A percentile compares a stretch with the other conserved stretches of the same genome.
These are phyloP conservation scores for Candida mattraensis DNA, from an alignment of 805 yeast genomes.

Conservation along the genomic window DNA sequence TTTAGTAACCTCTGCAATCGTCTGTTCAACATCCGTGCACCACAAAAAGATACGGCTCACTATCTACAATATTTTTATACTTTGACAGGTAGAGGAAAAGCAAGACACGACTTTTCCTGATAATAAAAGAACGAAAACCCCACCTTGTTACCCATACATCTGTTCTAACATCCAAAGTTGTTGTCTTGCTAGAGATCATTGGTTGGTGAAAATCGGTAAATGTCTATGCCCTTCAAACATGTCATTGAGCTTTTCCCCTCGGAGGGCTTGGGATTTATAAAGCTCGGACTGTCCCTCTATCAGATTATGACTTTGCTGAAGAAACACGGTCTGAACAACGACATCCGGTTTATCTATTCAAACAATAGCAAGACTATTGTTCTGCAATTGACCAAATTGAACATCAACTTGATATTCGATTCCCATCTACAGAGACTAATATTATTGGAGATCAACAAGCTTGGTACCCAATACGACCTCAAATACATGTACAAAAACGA, in stretches of 20 bases:
- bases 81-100: too few relatives aligned
- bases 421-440: conserved; percentile 25
- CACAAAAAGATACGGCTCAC: background rate
- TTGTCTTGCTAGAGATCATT: too few relatives aligned
- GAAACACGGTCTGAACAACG: conserved; percentile 14
- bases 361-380: conserved; percentile 17
- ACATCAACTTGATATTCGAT: conserved; percentile 30
- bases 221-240: too few relatives aligned
- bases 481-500: conserved; percentile 25
- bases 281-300: conserved; percentile 28
- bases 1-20: background rate
- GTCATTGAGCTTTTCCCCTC: conserved; percentile 27
- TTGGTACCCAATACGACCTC: conserved; percentile 12
- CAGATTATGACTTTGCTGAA: conserved; percentile 19
- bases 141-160: too few relatives aligned
- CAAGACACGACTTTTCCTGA: too few relatives aligned
- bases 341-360: conserved; percentile 25
- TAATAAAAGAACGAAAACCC: too few relatives aligned
- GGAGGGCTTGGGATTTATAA: conserved; percentile 27
- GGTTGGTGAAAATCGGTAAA: too few relatives aligned
- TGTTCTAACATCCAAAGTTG: too few relatives aligned
- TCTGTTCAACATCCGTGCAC: conserved; percentile 7
- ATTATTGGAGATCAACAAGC: conserved; percentile 26
- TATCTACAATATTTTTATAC: background rate
- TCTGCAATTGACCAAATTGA: conserved; percentile 22